Evolutionary conservation across 805 yeast genomes (phyloP), one percentile per base, ranked within the genome.

Genomic region (Saturnispora dispora): DNA sequence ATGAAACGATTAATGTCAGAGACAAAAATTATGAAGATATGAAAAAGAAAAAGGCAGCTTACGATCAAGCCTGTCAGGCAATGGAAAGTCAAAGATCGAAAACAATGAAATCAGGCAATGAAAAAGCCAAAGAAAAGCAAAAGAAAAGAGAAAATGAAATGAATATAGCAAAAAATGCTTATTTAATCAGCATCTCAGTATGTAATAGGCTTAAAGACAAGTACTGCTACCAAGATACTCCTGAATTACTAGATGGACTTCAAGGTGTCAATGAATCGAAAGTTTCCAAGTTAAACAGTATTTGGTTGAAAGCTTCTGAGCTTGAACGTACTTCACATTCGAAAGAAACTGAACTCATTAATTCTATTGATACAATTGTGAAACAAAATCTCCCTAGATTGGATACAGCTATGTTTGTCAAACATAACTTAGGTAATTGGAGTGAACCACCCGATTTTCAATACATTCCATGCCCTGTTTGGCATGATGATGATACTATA

Each of bases 401-500:
- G 47, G 96, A 89, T 67, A 79, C 90, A 0, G 83, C 87, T 33
- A 91, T 93, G 97, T 93, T 82, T 67, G 81, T 89, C 51, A 89
- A 89, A 62, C 99, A 93, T 68, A 93, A 93, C 64, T 55, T 76
- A 25, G 68, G 65, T 17, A 72, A 71, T 15, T 93, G 96, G 97
- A 74, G 73, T 44, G 97, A 89, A 59, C 98, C 97, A 1, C 72
- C 71, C 6, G 98, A 91, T 68, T 88, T 85, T 62, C 75, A 79
- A 57, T 93, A 85, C 61, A 77, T 86, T 55, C 96, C 98, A 1
- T 83, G 95, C 25, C 82, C 89, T 30, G 83, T 93, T 41, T 93
- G 99, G 99, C 98, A 91, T 67, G 99, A 93, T 62, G 97, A 93
- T 66, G 96, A 88, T 57, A 71, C 77, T 35, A 75, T 86, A 60